phyloP scores from a whole-genome alignment of 2,329 filamentous ascomycete species.

The Domatiomyces globalis region DNA sequence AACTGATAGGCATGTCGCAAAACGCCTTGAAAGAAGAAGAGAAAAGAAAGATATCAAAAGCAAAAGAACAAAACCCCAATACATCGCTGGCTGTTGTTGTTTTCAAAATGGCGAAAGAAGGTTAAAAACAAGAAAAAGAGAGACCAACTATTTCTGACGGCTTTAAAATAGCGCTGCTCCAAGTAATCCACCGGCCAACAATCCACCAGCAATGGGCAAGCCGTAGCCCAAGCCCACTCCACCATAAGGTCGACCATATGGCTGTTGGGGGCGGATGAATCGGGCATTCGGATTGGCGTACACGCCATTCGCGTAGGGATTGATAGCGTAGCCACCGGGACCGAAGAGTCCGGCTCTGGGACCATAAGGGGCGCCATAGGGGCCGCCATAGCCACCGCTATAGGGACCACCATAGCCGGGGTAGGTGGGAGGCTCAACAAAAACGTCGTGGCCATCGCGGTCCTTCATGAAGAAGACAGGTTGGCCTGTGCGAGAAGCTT shows the following conservation, averaged over 20 bases:
- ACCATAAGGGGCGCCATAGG: constrained; percentile 20
- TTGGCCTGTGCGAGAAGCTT: constrained; percentile 39
- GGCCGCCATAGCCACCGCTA: background rate
- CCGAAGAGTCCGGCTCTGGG: constrained; percentile 11
- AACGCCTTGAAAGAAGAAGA: no score
- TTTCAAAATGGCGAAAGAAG: no score
- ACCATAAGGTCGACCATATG: constrained; percentile 35
- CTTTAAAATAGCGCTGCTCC: constrained; percentile 28
- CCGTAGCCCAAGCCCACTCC: constrained; percentile 33
- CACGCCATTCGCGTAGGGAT: constrained; percentile 31
- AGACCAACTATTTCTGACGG: no score
- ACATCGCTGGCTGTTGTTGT: no score
- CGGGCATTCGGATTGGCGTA: constrained; percentile 37
- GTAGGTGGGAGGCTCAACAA: constrained; percentile 39
- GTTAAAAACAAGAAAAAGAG: background rate
- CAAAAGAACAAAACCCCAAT: no score
- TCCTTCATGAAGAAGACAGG: constrained; percentile 44
- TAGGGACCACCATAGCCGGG: constrained; percentile 20
- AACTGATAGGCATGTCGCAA: no score
- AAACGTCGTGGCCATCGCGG: constrained; percentile 40
- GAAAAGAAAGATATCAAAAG: no score
- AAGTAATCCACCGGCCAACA: constrained; percentile 34
- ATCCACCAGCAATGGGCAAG: constrained; percentile 32
- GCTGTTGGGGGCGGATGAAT: constrained; percentile 35
- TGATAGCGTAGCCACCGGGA: constrained; percentile 24